Conservation (phyloP, 768 basidiomycete genomes). For the Macrolepiota albuminosa region DNA sequence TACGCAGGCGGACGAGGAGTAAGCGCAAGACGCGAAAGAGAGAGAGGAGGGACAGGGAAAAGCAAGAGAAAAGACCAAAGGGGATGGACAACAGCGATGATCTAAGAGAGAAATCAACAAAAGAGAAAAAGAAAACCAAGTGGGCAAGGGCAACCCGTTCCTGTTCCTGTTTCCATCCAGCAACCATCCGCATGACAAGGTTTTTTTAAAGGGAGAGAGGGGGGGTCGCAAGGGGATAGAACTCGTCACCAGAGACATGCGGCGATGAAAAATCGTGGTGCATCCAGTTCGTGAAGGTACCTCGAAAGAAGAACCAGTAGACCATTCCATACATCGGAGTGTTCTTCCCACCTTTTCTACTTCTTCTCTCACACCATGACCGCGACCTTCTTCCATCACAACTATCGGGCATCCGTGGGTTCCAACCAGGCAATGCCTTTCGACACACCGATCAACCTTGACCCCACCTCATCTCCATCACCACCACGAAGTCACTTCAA, state of each 20-base stretch:
- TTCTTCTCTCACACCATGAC: background rate
- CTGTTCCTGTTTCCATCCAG: conserved; percentile 5
- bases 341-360: background rate
- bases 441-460: background rate
- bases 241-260: background rate
- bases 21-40: background rate
- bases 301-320: background rate
- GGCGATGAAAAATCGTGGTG: background rate
- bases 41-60: background rate
- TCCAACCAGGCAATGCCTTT: background rate
- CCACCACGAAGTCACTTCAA: conserved; percentile 10
- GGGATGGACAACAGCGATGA: background rate
- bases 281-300: background rate
- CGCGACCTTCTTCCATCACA: background rate
- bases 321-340: background rate
- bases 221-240: background rate
- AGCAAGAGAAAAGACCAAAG: background rate
- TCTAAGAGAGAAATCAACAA: conserved; percentile 1
- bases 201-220: background rate
- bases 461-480: background rate
- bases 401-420: background rate
- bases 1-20: background rate
- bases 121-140: background rate
- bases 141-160: background rate
- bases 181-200: conserved; percentile 1